phyloP scores from a whole-genome alignment of 306 rosid species.

The Oxytropis ochrocephala region DNA sequence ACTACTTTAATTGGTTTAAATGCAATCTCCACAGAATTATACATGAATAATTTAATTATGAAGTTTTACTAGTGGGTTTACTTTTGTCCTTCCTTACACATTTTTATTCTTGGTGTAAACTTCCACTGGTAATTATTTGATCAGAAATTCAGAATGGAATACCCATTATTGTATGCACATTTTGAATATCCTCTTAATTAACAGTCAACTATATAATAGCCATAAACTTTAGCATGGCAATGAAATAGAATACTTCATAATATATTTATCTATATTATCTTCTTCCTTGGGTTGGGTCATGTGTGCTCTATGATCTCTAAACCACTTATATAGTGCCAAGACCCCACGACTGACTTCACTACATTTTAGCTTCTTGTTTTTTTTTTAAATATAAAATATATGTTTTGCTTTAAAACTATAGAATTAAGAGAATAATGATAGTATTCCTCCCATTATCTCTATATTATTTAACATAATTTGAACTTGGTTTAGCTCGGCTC shows the following conservation, averaged over 20 bases:
- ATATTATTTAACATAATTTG: too few relatives aligned
- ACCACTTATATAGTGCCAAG: conserved; percentile 14
- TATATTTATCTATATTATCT: conserved; percentile 17
- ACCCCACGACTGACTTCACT: conserved; percentile 12
- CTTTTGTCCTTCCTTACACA: not conserved
- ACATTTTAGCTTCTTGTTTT: not conserved
- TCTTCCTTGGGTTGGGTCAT: not conserved
- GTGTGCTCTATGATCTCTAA: not conserved
- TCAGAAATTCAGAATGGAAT: not conserved
- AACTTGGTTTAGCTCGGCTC: too few relatives aligned
- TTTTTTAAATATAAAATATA: too few relatives aligned
- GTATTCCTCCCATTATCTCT: not conserved
- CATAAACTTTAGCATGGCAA: not conserved
- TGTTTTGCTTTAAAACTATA: not conserved
- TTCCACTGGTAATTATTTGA: not conserved
- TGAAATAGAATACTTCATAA: conserved; percentile 6
- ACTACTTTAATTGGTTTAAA: not conserved
- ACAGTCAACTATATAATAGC: too few relatives aligned
- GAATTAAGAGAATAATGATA: not conserved
- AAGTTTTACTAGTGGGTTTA: not conserved
- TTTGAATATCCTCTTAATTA: too few relatives aligned
- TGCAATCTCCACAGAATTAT: not conserved
- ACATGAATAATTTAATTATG: not conserved
- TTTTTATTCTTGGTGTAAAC: not conserved
- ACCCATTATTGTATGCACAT: not conserved